Conservation (phyloP, 2,329 filamentous ascomycete genomes). For the Diaporthe australafricana region DNA sequence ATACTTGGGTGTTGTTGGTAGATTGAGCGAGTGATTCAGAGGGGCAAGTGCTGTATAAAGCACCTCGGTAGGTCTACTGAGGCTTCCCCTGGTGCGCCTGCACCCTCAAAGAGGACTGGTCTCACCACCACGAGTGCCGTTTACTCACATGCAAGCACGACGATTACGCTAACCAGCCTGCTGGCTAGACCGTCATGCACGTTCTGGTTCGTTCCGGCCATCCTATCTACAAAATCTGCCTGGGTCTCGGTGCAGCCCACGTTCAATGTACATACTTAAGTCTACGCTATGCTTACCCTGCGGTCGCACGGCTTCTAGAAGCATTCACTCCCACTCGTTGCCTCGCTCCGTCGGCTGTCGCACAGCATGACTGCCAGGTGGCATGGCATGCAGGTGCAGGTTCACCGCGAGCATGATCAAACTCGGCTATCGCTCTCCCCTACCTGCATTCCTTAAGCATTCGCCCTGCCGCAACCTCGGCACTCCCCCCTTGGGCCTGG, state of each 20-base stretch:
- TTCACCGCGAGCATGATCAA: not conserved
- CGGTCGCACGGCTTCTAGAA: not conserved
- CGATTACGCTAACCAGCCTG: not conserved
- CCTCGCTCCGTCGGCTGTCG: not conserved
- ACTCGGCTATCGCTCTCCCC: conserved; percentile 6
- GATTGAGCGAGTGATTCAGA: not conserved
- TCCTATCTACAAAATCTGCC: not conserved
- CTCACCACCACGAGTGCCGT: not conserved
- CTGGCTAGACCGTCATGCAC: not conserved
- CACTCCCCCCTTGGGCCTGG: not conserved
- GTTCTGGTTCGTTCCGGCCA: not conserved
- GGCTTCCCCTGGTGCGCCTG: not conserved
- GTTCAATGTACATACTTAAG: not conserved
- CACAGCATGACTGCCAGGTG: not conserved
- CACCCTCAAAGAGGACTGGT: not conserved
- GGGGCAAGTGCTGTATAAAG: not conserved
- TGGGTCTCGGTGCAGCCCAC: conserved; percentile 6
- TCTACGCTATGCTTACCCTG: too few relatives aligned
- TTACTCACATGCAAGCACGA: not conserved
- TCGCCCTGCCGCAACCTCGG: not conserved
- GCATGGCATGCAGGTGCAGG: not conserved
- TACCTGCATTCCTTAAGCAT: not conserved
- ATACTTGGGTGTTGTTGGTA: not conserved
- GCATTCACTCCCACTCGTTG: not conserved
- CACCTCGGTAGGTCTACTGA: too few relatives aligned